Conservation (phyloP, 306 rosid species). For the Rubus idaeus region DNA sequence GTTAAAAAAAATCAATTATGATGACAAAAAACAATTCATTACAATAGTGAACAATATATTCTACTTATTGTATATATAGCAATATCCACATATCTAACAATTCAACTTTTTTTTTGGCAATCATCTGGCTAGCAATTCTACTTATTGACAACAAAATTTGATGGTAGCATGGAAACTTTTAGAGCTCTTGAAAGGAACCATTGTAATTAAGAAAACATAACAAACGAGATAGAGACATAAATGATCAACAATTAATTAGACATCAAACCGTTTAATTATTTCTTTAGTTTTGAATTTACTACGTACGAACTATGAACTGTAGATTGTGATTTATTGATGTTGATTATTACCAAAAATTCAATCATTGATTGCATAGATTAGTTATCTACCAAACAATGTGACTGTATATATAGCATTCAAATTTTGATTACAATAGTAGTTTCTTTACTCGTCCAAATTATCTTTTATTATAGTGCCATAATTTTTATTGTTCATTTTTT, state of each 20-base stretch:
- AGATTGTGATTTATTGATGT: slow-evolving; percentile 4
- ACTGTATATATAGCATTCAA: background rate
- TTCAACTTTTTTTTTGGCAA: too few species aligned
- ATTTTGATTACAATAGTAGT: background rate
- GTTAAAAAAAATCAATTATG: too few species aligned
- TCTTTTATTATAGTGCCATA: too few species aligned
- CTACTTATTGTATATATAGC: too few species aligned
- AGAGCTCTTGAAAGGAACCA: background rate
- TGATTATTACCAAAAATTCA: background rate
- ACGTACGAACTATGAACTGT: background rate
- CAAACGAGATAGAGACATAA: background rate
- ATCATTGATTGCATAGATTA: background rate
- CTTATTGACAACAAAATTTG: too few species aligned
- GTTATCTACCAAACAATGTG: background rate
- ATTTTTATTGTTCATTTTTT: too few species aligned
- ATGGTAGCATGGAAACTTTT: background rate
- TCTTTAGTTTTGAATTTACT: background rate
- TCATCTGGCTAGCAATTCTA: too few species aligned
- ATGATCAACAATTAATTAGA: background rate
- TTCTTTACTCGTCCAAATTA: too few species aligned
- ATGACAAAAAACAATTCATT: too few species aligned
- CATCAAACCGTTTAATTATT: background rate
- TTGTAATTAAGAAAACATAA: background rate
- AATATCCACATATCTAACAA: background rate
- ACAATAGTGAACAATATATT: background rate